Percentiles rank a stretch among this genome's conserved stretches.
Conservation (phyloP, 2,329 filamentous ascomycete genomes). For the Fusarium brevicatenulatum region DNA sequence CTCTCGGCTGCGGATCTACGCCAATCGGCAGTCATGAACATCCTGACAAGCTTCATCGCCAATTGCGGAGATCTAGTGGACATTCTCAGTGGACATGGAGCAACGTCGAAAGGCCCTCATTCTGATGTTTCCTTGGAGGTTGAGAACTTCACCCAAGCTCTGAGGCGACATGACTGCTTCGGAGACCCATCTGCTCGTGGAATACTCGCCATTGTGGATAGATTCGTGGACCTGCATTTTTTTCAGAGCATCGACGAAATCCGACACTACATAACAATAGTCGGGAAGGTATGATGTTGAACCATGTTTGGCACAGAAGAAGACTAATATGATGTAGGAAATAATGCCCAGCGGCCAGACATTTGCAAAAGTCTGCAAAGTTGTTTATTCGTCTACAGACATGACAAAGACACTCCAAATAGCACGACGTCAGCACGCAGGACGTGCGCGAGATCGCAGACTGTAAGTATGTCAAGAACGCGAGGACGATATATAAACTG, state of each 20-base stretch:
- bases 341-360: accelerated
- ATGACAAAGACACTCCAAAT: accelerated
- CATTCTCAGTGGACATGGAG: not conserved
- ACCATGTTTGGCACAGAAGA: not conserved
- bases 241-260: not conserved
- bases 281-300: not conserved
- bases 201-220: not conserved
- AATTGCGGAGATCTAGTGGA: not conserved
- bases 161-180: accelerated
- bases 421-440: not conserved
- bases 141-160: accelerated
- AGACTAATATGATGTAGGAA: not conserved
- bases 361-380: not conserved
- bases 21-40: not conserved
- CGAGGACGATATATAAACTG: no score
- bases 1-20: accelerated
- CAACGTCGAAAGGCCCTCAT: accelerated
- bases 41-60: not conserved
- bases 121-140: accelerated
- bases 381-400: accelerated
- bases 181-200: accelerated
- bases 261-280: not conserved
- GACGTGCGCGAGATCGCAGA: no score
- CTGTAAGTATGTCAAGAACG: no score
- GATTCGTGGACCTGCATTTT: not conserved